Evolutionary conservation across 1,284 basidiomycete species (phyloP), one percentile per base, ranked within the genome.

Genomic region (Volvariella surrecta): DNA sequence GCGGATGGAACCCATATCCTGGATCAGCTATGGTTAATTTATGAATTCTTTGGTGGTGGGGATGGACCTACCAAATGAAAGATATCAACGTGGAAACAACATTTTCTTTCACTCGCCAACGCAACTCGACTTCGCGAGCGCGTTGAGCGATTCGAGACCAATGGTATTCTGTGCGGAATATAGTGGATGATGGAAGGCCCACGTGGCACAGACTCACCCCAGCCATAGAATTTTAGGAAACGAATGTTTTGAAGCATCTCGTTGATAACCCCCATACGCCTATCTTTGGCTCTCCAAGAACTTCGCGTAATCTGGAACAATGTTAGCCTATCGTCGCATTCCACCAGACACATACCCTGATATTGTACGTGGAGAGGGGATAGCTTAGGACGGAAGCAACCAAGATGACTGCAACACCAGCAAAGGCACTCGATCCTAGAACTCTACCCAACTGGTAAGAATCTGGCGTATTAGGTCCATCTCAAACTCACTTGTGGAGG

Each of bases 381-480:
- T 77, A 80, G 55, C 83, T 84, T 48, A 85, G 53, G 1, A 78
- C 66, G 46, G 81, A 81, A 3, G 80, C 80, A 3, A 86, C 50
- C 3, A 82, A 55, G 13, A 91, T 73, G 20, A 89, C 76, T 11
- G 72, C 67, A 2, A 90, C 78, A n/a, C 87, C 87, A 10, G 82
- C 79, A 21, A 92, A 69, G 0, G 85, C 79, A 35, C 85, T 85
- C 84, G 86, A 89, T 6, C 89, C 89, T 32, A 92, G 71, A 20
- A 92, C 67, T 41, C 86, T 89, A 48, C 9, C n/a, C n/a, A 39
- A 21, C 15, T 31, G 32, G n/a, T 16, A 13, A 40, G 37, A 32
- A 9, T 39, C 20, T 21, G 18, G 30, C 37, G 34, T n/a, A 11
- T n/a, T 35, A 16, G 17, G 21, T 37, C 28, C n/a, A 18, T 3